phyloP scores from a whole-genome alignment of 768 basidiomycete species.

The Pleurotus ostreatus region DNA sequence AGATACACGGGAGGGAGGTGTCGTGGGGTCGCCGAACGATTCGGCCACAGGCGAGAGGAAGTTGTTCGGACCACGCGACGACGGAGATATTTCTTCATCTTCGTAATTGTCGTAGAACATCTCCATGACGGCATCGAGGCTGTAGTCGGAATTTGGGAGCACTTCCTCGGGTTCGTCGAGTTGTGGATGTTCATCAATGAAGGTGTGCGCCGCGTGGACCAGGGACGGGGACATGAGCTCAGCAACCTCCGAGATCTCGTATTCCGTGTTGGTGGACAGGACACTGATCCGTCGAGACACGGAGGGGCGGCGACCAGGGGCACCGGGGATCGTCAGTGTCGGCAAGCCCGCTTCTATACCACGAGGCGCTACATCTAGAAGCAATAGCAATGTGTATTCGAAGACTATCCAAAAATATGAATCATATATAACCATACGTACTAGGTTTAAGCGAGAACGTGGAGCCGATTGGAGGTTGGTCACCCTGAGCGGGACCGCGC shows the following conservation, averaged over 20 bases:
- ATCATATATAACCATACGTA: slow-evolving; percentile 12
- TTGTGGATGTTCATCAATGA: not conserved
- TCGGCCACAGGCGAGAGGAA: not conserved
- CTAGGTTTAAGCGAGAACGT: not conserved
- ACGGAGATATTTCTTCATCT: not conserved
- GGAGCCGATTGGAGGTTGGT: not conserved
- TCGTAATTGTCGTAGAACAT: slow-evolving; percentile 6
- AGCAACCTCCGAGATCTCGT: slow-evolving; percentile 46
- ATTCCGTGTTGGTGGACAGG: slow-evolving; percentile 44
- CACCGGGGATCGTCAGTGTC: not conserved
- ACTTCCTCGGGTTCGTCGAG: slow-evolving; percentile 7
- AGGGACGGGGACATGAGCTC: slow-evolving; percentile 39
- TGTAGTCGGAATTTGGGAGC: not conserved
- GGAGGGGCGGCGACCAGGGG: too few relatives aligned
- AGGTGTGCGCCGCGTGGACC: slow-evolving; percentile 11
- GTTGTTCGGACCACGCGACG: not conserved
- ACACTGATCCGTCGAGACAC: slow-evolving; percentile 23
- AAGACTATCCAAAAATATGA: not conserved
- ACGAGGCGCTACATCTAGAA: slow-evolving; percentile 15
- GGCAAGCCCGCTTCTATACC: slow-evolving; percentile 11
- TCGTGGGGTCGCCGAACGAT: not conserved
- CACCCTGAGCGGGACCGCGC: slow-evolving; percentile 22
- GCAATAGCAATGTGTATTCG: slow-evolving; percentile 8
- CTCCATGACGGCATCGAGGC: not conserved
- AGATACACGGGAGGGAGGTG: slow-evolving; percentile 1